Conservation (phyloP, 2,329 filamentous ascomycete species). For the Fusarium setosum region DNA sequence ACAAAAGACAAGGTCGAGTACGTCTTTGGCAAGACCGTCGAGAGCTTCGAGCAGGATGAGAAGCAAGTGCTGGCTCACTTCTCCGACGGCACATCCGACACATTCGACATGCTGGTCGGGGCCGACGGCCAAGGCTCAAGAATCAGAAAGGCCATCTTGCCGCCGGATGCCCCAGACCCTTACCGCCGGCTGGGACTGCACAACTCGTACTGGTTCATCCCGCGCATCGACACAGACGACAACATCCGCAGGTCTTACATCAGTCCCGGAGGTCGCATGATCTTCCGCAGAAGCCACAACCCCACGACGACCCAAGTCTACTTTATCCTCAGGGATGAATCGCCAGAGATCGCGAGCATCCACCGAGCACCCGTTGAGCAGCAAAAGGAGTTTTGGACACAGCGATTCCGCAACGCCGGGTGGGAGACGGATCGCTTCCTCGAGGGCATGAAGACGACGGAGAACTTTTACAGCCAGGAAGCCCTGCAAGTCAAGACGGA, state of each 20-base stretch:
- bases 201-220: constrained; percentile 31
- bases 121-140: constrained; percentile 27
- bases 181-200: constrained; percentile 37
- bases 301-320: constrained; percentile 29
- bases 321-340: constrained; percentile 20
- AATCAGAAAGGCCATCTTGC: constrained; percentile 19
- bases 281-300: constrained; percentile 30
- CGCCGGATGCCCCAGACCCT: background rate
- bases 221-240: constrained; percentile 13
- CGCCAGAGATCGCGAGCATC: constrained; percentile 8
- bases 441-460: constrained; percentile 18
- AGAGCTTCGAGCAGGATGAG: constrained; percentile 26
- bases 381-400: constrained; percentile 28
- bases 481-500: constrained; percentile 18
- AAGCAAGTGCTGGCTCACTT: constrained; percentile 17
- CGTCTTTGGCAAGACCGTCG: constrained; percentile 17
- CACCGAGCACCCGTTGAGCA: constrained; percentile 14
- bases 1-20: constrained; percentile 14
- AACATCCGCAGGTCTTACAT: constrained; percentile 25
- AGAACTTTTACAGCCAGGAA: constrained; percentile 33
- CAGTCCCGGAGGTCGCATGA: constrained; percentile 18
- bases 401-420: constrained; percentile 9
- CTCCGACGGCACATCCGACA: constrained; percentile 14
- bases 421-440: constrained; percentile 25
- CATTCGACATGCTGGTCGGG: constrained; percentile 23